Conservation (phyloP, 2,329 filamentous ascomycete species). For the Juglanconis sp. region DNA sequence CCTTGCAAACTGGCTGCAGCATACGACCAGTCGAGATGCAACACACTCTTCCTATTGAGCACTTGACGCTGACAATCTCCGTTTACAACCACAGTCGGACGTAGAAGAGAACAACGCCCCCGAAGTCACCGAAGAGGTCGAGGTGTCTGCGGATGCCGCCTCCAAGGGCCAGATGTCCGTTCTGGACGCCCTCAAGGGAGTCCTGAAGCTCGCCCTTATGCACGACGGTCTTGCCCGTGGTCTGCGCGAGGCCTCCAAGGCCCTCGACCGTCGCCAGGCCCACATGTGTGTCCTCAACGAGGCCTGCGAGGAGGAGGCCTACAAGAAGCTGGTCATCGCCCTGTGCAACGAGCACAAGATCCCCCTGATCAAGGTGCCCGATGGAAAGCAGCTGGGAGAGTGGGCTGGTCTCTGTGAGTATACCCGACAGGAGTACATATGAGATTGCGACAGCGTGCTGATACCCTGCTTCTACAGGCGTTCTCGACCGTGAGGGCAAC, state of each 20-base stretch:
- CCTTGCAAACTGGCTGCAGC: neutral
- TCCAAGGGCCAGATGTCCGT: slow-evolving; percentile 94
- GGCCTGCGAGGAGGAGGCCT: slow-evolving; percentile 99
- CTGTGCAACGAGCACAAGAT: slow-evolving; percentile 99
- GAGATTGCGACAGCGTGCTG: neutral
- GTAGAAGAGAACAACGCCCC: slow-evolving; percentile 98
- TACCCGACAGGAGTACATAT: neutral
- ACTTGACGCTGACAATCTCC: slow-evolving; percentile 23
- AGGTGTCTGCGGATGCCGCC: slow-evolving; percentile 88
- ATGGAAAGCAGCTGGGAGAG: slow-evolving; percentile 99
- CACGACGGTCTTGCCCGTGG: slow-evolving; percentile 98
- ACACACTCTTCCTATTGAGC: slow-evolving; percentile 13
- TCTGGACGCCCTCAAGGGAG: slow-evolving; percentile 97
- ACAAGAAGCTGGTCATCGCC: slow-evolving; percentile 99
- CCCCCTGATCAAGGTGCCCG: slow-evolving; percentile 98
- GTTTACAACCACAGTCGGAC: slow-evolving; percentile 74
- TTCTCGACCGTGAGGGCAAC: slow-evolving; percentile 98
- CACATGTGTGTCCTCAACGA: slow-evolving; percentile 99
- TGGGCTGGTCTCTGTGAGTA: slow-evolving; percentile 98
- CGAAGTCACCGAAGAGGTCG: slow-evolving; percentile 84
- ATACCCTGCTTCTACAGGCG: slow-evolving; percentile 56
- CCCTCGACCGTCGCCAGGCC: slow-evolving; percentile 95
- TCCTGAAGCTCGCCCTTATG: slow-evolving; percentile 97
- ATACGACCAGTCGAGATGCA: slow-evolving; percentile 12
- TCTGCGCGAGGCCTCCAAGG: slow-evolving; percentile 97